Evolutionary conservation across 352 stramenopile species (phyloP), one percentile per base, ranked within the genome.

Genomic region (Pythium biforme): DNA sequence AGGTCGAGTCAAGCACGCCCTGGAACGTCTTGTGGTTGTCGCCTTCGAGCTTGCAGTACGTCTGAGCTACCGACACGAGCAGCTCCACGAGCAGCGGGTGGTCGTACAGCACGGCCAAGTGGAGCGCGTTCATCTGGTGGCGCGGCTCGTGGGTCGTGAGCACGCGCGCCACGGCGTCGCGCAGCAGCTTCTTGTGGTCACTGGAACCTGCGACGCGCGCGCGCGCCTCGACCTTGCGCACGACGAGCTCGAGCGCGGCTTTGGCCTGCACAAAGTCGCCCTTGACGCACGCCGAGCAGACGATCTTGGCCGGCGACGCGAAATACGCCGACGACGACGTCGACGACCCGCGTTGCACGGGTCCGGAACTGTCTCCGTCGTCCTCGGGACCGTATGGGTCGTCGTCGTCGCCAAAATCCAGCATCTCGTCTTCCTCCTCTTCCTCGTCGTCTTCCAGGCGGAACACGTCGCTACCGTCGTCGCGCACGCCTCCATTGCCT

Each of bases 61-160:
- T 75, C 27, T 66, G 72, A 0, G 75, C 80, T 7, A 83, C 65
- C 5, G 64, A 62, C 10, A 90, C 53, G 22, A 94, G 62, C 34
- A 83, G 85, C 39, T 77, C 66, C 48, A 91, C 76, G 20, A 94
- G 62, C 8, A 71, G 72, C 27, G 79, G 79, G 53, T 92, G 78
- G 66, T 94, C 85, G 53, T 94, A 94, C 15, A 90, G 72, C 46
- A 85, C 79, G 4, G 85, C 83, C 8, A 92, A 59, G 51, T 89
- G 78, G 53, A 94, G 50, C 10, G 79, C 72, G 58, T 87, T 90
- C 84, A 93, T 92, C 66, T 90, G 70, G 29, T 93, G 80, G 4
- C 83, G 69, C 15, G 81, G 64, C 66, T 93, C 81, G 43, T 80
- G 72, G 25, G 81, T 78, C 54, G 77, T 91, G 50, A 93, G 72